phyloP scores from a whole-genome alignment of 2,329 filamentous ascomycete species.

The Sporothrix mexicana region DNA sequence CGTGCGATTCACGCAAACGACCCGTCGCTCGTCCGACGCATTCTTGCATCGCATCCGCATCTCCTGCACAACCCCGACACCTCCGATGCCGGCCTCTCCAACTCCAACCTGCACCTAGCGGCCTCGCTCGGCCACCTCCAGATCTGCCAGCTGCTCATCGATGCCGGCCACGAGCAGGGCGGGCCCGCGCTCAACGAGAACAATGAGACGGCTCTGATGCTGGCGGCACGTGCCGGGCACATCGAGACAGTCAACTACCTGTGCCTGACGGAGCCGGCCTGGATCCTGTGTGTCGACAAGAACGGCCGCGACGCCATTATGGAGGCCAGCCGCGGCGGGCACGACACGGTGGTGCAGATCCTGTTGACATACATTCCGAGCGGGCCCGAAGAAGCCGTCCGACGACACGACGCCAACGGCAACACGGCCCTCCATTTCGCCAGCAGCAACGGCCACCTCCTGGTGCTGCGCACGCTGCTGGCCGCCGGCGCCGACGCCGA shows the following conservation, averaged over 20 bases:
- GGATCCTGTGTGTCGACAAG: conserved; percentile 69
- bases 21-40: conserved; percentile 72
- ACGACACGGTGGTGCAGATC: conserved; percentile 69
- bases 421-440: conserved; percentile 90
- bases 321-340: conserved; percentile 65
- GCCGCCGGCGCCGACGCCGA: conserved; percentile 78
- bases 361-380: conserved; percentile 65
- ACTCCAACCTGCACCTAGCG: conserved; percentile 83
- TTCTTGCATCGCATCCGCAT: conserved; percentile 72
- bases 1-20: conserved; percentile 82
- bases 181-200: conserved; percentile 78
- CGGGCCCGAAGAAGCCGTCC: conserved; percentile 60
- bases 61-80: conserved; percentile 81
- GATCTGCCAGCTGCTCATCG: conserved; percentile 72
- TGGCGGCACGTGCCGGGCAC: conserved; percentile 72
- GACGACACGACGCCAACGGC: conserved; percentile 70
- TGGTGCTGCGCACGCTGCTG: conserved; percentile 76
- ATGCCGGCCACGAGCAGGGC: conserved; percentile 73
- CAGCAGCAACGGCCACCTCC: conserved; percentile 78
- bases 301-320: conserved; percentile 75
- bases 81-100: conserved; percentile 69
- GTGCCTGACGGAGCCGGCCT: conserved; percentile 65
- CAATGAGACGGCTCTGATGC: conserved; percentile 81
- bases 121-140: conserved; percentile 72
- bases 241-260: conserved; percentile 76